Evolutionary conservation across 352 stramenopile genomes (phyloP).

Genomic region (Globisporangium emineosum): DNA sequence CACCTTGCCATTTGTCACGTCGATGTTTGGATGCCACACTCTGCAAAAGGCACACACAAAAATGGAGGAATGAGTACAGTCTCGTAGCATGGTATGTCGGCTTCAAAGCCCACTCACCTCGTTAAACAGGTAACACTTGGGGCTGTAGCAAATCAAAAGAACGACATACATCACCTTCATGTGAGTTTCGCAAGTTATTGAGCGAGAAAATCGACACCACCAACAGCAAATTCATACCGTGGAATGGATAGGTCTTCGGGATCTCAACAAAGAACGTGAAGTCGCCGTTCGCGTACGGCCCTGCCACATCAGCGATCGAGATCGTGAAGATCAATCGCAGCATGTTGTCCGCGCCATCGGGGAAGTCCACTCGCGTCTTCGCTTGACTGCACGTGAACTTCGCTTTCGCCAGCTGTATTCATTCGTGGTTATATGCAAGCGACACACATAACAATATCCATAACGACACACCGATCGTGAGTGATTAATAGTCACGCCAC

Average conservation of each 20-base stretch:
- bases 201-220: background rate
- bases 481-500: background rate
- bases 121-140: constrained; percentile 70
- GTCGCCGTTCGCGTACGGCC: constrained; percentile 81
- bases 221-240: constrained; percentile 36
- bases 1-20: constrained; percentile 66
- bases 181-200: background rate
- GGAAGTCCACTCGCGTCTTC: constrained; percentile 81
- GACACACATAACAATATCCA: background rate
- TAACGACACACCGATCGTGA: background rate
- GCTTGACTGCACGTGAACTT: constrained; percentile 78
- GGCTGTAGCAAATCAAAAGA: constrained; percentile 26
- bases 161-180: background rate
- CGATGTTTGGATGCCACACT: constrained; percentile 86
- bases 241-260: constrained; percentile 84
- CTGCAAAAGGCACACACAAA: constrained; percentile 27
- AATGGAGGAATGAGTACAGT: constrained; percentile 4
- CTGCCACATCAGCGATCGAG: constrained; percentile 63
- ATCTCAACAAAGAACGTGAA: constrained; percentile 88
- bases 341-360: constrained; percentile 80
- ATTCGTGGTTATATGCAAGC: background rate
- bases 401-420: constrained; percentile 54
- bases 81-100: background rate
- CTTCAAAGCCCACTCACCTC: constrained; percentile 29
- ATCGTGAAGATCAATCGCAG: constrained; percentile 79